phyloP scores from a whole-genome alignment of 441 rosid species.

The Erodium texanum region DNA sequence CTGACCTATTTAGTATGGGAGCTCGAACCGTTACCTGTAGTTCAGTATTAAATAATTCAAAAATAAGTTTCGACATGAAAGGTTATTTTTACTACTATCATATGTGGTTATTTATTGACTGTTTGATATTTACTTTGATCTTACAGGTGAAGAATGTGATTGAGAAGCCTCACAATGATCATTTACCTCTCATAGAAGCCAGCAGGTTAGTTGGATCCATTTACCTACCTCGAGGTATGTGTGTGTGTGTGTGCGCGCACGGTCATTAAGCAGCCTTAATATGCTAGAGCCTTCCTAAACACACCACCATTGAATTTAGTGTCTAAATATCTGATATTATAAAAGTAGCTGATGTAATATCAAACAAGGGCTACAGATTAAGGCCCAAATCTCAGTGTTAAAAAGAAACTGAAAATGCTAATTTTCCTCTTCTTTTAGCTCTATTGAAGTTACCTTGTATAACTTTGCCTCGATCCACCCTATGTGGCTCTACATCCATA shows the following conservation, averaged over 20 bases:
- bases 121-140: conserved; percentile 8
- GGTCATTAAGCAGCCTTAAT: neutral
- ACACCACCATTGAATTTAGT: neutral
- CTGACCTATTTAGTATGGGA: neutral
- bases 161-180: conserved; percentile 93
- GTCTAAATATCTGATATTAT: neutral
- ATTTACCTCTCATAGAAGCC: conserved; percentile 83
- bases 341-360: neutral
- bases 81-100: neutral
- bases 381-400: neutral
- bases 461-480: neutral
- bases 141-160: conserved; percentile 84
- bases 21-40: neutral
- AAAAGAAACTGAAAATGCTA: neutral
- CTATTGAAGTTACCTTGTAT: neutral
- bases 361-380: neutral
- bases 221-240: neutral
- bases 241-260: no score
- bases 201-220: conserved; percentile 51
- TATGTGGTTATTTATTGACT: neutral
- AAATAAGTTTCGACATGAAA: neutral
- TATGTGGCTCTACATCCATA: neutral
- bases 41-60: neutral
- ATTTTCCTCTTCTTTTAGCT: conserved; percentile 2
- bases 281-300: neutral